These are phyloP conservation scores for Phyllosticta citribraziliensis DNA, from an alignment of 2,329 filamentous ascomycete species.

Conservation along the genomic window DNA sequence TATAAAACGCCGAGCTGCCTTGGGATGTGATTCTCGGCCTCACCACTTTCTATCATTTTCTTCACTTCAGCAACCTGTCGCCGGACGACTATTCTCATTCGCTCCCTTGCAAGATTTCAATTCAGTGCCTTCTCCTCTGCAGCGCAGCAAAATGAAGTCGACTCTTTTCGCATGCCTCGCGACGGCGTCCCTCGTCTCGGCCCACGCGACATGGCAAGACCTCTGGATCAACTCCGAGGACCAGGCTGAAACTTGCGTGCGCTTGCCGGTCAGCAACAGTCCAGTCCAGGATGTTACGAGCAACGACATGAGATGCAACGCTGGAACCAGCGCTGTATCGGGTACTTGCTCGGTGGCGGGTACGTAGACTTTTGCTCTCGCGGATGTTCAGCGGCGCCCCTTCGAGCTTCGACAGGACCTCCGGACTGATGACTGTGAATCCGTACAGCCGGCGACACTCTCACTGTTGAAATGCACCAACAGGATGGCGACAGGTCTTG, in stretches of 20 bases:
- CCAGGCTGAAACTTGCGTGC: constrained; percentile 33
- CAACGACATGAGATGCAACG: constrained; percentile 26
- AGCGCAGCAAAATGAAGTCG: constrained; percentile 4
- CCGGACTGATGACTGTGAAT: constrained; percentile 11
- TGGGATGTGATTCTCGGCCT: neutral
- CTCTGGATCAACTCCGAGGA: constrained; percentile 27
- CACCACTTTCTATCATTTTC: constrained; percentile 2
- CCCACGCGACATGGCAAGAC: constrained; percentile 30
- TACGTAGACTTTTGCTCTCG: neutral
- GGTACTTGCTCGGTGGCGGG: constrained; percentile 16
- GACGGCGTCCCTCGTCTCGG: constrained; percentile 23
- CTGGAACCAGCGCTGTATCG: constrained; percentile 17
- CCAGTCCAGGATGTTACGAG: constrained; percentile 27
- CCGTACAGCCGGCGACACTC: constrained; percentile 20
- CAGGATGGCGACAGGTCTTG: constrained; percentile 25
- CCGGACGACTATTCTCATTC: constrained; percentile 5
- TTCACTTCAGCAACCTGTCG: constrained; percentile 2
- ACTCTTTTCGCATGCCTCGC: constrained; percentile 21
- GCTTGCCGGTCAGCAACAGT: constrained; percentile 33
- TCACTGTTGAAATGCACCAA: constrained; percentile 30
- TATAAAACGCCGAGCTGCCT: neutral
- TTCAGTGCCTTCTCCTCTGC: neutral
- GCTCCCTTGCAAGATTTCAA: neutral
- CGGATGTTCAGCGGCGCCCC: no score
- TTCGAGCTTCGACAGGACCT: no score